phyloP scores from a whole-genome alignment of 768 basidiomycete genomes.

The Lentinus tigrinus region DNA sequence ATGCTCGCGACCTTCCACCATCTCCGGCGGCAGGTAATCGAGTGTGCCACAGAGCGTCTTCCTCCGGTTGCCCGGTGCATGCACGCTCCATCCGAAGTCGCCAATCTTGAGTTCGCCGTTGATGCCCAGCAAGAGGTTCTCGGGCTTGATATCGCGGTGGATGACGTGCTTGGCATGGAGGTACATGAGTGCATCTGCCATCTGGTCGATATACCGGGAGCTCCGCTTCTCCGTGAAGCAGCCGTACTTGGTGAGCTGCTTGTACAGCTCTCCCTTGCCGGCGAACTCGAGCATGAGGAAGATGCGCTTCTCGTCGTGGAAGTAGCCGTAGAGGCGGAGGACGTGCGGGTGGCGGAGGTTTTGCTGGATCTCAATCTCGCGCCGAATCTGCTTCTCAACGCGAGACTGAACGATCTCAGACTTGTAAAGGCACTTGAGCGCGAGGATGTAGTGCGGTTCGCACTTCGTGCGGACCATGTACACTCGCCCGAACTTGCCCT shows the following conservation, averaged over 20 bases:
- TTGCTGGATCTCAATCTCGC: constrained; percentile 98
- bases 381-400: constrained; percentile 95
- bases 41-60: constrained; percentile 93
- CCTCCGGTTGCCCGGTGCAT: constrained; percentile 87
- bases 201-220: constrained; percentile 91
- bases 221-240: constrained; percentile 87
- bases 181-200: constrained; percentile 94
- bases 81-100: constrained; percentile 98
- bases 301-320: constrained; percentile 97
- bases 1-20: constrained; percentile 93
- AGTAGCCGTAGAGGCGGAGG: constrained; percentile 92
- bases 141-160: constrained; percentile 98
- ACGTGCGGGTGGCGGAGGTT: constrained; percentile 95
- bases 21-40: constrained; percentile 97
- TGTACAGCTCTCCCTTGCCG: constrained; percentile 95
- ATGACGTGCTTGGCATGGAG: constrained; percentile 96
- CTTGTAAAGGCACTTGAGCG: constrained; percentile 96
- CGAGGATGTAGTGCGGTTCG: constrained; percentile 89
- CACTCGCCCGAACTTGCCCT: constrained; percentile 98
- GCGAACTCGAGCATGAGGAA: constrained; percentile 99
- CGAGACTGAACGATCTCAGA: constrained; percentile 88
- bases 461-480: constrained; percentile 96
- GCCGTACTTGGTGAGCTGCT: constrained; percentile 84
- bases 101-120: constrained; percentile 98
- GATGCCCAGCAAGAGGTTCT: constrained; percentile 91